phyloP scores from a whole-genome alignment of 176 grass and related monocot genomes.

The Eleusine coracana region DNA sequence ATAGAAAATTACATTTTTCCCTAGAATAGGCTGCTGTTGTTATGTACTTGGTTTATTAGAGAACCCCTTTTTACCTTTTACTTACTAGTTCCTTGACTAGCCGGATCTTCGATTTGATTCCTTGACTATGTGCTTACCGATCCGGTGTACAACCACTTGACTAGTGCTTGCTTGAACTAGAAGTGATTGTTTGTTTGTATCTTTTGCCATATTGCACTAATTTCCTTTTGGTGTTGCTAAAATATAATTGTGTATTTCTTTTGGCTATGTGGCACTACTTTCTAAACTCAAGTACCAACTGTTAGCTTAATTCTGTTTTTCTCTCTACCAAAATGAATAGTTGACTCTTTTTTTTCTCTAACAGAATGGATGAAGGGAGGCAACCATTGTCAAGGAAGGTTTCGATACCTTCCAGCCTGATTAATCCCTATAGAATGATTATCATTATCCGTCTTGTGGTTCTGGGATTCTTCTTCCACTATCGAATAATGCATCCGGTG shows the following conservation, averaged over 20 bases:
- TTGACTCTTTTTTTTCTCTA: slow-evolving; percentile 20
- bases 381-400: slow-evolving; percentile 87
- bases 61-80: neutral
- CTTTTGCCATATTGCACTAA: neutral
- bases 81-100: neutral
- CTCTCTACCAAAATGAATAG: too few species aligned
- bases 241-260: neutral
- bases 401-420: slow-evolving; percentile 74
- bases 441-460: slow-evolving; percentile 91
- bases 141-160: neutral
- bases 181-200: neutral
- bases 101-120: neutral
- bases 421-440: slow-evolving; percentile 93
- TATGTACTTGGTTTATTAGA: neutral
- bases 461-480: slow-evolving; percentile 94
- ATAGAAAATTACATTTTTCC: neutral
- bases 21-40: neutral
- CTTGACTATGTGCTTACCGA: neutral
- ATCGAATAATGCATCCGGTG: slow-evolving; percentile 78
- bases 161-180: neutral
- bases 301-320: too few species aligned
- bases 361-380: slow-evolving; percentile 97
- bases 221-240: neutral
- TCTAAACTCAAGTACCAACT: neutral
- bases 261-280: neutral